Base-by-base conservation (phyloP, 345 rosid genomes). In the Boechera stricta region DNA sequence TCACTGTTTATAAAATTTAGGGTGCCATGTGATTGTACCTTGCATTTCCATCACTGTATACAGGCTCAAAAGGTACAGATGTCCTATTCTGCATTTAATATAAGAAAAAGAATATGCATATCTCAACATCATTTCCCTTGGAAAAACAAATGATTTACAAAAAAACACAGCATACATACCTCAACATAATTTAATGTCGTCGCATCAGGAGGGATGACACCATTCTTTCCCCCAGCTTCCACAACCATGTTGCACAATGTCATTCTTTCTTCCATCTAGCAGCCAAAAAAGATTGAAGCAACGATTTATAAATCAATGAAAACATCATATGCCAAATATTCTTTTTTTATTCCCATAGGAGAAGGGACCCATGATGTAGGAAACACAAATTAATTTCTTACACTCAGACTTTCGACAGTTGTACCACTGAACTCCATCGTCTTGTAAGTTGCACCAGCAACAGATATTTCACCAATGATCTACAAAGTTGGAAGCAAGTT, bases 151-250 rank as follows among this genome's bases (percentile, higher is more conserved):
- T 38, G 33, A 38, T 74, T 53, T 21, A 65, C 35, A 41, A 47
- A 56, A 18, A 31, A 61, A 68, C 4, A 49, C 5, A 21, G 41
- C n/a, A 32, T 48, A 52, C 79, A 75, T 52, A 92, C 99, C 97
- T 92, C 92, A 66, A 95, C 90, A 74, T 95, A 95, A 82, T 91
- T 85, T 69, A 86, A 88, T 65, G 99, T 95, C 4, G 93, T 95
- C 79, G 84, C 79, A 81, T 95, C 99, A 74, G 98, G 94, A 15
- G 98, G 97, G 65, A 95, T 84, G 53, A 95, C 89, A 57, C 99
- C 99, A 71, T 95, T 95, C 86, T 92, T 95, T 42, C 96, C 99
- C 72, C 99, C 97, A 75, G 98, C 99, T 87, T 95, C 99, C 45
- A 95, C 81, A 57, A 91, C 99, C 99, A 95, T 95, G 80, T 91